These are phyloP conservation scores for Fusarium aywerte DNA, from an alignment of 2,329 filamentous ascomycete species.

Conservation along the genomic window DNA sequence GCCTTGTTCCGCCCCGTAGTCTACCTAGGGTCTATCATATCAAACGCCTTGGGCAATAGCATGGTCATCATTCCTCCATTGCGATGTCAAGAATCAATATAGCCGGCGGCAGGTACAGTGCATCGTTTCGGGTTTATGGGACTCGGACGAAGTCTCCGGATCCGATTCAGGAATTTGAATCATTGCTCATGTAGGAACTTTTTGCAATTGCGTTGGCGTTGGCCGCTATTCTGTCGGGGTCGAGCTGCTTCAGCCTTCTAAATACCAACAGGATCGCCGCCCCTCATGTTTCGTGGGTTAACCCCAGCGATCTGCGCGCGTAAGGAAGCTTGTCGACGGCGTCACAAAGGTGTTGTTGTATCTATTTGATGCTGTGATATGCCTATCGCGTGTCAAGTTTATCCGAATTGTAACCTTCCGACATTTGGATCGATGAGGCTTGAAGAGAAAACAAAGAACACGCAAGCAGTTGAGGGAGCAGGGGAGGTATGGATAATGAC, in stretches of 20 bases:
- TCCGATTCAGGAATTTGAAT: background rate
- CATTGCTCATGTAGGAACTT: slow-evolving; percentile 3
- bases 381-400: background rate
- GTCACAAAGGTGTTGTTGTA: slow-evolving; percentile 1
- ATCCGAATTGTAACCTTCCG: slow-evolving; percentile 1
- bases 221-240: slow-evolving; percentile 1
- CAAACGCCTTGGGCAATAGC: background rate
- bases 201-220: background rate
- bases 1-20: slow-evolving; percentile 10
- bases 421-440: slow-evolving; percentile 11
- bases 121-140: background rate
- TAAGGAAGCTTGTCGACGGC: background rate
- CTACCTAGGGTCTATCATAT: slow-evolving; percentile 10
- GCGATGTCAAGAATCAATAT: slow-evolving; percentile 1
- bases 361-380: background rate
- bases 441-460: background rate
- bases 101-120: slow-evolving; percentile 2
- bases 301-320: background rate
- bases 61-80: slow-evolving; percentile 3
- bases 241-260: background rate
- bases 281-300: slow-evolving; percentile 2
- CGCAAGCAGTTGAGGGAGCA: background rate
- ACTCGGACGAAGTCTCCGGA: slow-evolving; percentile 6
- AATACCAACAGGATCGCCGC: slow-evolving; percentile 13
- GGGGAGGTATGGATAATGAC: background rate